Conservation (phyloP, 352 stramenopile genomes). For the Proteromonas lacertae region DNA sequence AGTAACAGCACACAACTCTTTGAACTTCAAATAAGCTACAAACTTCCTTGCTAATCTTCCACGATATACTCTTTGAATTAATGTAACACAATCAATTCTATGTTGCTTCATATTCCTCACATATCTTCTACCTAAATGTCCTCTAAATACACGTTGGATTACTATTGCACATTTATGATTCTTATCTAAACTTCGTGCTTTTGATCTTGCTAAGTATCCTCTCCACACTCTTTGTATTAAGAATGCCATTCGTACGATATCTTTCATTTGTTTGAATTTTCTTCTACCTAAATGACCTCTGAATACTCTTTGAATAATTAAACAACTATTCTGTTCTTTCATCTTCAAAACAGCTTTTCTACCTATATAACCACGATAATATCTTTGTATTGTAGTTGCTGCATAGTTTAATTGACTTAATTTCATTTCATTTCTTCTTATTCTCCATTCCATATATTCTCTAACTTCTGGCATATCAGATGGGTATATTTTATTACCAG, state of each 20-base stretch:
- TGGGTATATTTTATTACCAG: conserved; percentile 1
- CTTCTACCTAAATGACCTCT: conserved; percentile 28
- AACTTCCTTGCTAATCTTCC: conserved; percentile 17
- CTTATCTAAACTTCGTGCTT: conserved; percentile 28
- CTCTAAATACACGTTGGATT: conserved; percentile 43
- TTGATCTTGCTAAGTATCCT: conserved; percentile 31
- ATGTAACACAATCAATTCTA: conserved; percentile 19
- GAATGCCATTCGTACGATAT: conserved; percentile 41
- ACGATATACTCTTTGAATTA: conserved; percentile 36
- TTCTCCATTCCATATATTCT: conserved; percentile 76
- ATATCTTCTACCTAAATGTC: conserved; percentile 19
- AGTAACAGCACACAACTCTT: conserved; percentile 20
- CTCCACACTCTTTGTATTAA: conserved; percentile 55
- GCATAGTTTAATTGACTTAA: conserved; percentile 37
- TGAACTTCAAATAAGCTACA: conserved; percentile 16
- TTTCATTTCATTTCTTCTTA: conserved; percentile 60
- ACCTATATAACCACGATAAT: conserved; percentile 42
- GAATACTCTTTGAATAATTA: conserved; percentile 43
- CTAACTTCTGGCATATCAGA: conserved; percentile 23
- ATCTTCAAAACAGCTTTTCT: conserved; percentile 31
- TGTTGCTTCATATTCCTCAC: conserved; percentile 20
- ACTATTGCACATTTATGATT: conserved; percentile 31
- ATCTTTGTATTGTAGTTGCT: conserved; percentile 41
- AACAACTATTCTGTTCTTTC: conserved; percentile 25
- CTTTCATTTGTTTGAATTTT: conserved; percentile 18